Percentiles rank a stretch among this genome's conserved stretches.
phyloP scores from a whole-genome alignment of 352 stramenopile species.

The Phytophthora pluvialis region DNA sequence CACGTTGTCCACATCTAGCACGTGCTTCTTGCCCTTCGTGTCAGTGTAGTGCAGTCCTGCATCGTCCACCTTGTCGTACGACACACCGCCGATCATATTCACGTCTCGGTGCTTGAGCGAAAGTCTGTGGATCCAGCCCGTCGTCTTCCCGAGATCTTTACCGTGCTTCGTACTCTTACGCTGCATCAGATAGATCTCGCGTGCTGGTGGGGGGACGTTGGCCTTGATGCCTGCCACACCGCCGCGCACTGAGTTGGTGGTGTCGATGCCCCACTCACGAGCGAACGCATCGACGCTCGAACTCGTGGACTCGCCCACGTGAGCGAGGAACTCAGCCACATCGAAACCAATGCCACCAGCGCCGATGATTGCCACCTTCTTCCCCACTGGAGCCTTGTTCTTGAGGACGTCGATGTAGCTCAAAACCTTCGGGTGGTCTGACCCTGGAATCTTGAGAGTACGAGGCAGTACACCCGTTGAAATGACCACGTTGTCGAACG shows the following conservation, averaged over 20 bases:
- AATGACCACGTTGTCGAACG: conserved; percentile 95
- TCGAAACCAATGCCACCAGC: conserved; percentile 99
- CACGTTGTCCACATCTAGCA: conserved; percentile 96
- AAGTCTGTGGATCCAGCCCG: conserved; percentile 97
- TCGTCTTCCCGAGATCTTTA: conserved; percentile 94
- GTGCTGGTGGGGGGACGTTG: conserved; percentile 45
- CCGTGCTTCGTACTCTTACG: conserved; percentile 94
- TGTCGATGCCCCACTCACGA: conserved; percentile 96
- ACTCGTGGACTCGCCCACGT: conserved; percentile 73
- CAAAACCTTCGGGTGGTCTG: conserved; percentile 91
- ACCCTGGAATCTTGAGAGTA: conserved; percentile 87
- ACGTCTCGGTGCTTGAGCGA: conserved; percentile 92
- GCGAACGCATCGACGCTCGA: conserved; percentile 88
- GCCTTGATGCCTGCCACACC: conserved; percentile 74
- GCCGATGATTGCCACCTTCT: conserved; percentile 95
- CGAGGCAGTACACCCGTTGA: conserved; percentile 95
- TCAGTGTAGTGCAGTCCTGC: conserved; percentile 94
- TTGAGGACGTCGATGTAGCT: conserved; percentile 97
- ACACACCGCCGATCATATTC: conserved; percentile 93
- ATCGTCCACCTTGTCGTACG: conserved; percentile 96
- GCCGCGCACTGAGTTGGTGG: conserved; percentile 77
- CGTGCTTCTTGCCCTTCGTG: conserved; percentile 77
- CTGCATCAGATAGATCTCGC: conserved; percentile 95
- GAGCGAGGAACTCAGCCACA: conserved; percentile 95
- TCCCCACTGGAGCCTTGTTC: conserved; percentile 87